These are phyloP conservation scores for Fusarium pseudoanthophilum DNA, from an alignment of 2,329 filamentous ascomycete genomes.

Conservation along the genomic window DNA sequence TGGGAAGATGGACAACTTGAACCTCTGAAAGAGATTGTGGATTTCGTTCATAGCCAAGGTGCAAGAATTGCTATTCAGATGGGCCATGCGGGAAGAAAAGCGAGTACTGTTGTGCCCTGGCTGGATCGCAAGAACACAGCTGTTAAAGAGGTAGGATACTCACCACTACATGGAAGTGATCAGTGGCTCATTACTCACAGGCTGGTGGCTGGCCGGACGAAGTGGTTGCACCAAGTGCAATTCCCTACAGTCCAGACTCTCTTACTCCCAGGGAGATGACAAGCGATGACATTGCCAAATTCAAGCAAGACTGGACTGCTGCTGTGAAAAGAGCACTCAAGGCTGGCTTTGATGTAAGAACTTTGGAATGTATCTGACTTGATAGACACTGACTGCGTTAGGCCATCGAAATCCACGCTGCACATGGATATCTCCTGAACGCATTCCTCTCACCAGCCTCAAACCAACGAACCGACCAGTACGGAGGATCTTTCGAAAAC, in stretches of 20 bases:
- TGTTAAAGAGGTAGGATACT: constrained; percentile 33
- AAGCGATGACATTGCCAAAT: constrained; percentile 37
- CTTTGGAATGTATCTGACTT: too few relatives aligned
- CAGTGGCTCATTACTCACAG: constrained; percentile 1
- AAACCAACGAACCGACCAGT: constrained; percentile 63
- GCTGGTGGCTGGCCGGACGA: constrained; percentile 43
- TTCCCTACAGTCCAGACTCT: constrained; percentile 37
- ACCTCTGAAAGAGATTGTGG: constrained; percentile 66
- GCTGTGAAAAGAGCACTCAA: constrained; percentile 36
- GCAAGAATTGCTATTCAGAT: constrained; percentile 76
- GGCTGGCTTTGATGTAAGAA: constrained; percentile 35
- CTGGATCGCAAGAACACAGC: constrained; percentile 40
- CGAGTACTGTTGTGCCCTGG: constrained; percentile 50
- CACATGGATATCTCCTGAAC: constrained; percentile 65
- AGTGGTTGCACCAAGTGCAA: constrained; percentile 36
- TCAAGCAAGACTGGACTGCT: constrained; percentile 37
- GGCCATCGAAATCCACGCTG: constrained; percentile 52
- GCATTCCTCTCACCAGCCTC: constrained; percentile 61
- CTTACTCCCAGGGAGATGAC: constrained; percentile 38
- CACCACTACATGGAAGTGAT: too few relatives aligned
- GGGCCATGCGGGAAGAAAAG: constrained; percentile 73
- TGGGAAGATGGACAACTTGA: constrained; percentile 79
- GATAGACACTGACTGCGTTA: not conserved
- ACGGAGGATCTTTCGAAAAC: constrained; percentile 58
- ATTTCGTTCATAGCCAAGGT: constrained; percentile 70